phyloP scores from a whole-genome alignment of 441 rosid genomes.

The Corymbia calophylla region DNA sequence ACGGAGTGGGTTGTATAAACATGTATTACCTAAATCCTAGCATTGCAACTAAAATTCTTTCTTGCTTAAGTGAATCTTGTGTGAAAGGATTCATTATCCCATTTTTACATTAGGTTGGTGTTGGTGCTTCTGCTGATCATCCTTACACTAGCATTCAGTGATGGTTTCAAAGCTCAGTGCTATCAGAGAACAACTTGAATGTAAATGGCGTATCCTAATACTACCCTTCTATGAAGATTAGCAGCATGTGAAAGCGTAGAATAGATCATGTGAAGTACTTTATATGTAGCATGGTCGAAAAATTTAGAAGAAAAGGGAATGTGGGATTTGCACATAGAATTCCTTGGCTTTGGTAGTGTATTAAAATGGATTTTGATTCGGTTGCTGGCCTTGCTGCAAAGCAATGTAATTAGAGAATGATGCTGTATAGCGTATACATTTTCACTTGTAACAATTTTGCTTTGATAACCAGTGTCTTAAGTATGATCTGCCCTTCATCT shows the following conservation, averaged over 20 bases:
- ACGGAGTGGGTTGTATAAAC: not conserved
- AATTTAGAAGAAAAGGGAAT: not conserved
- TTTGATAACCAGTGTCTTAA: not conserved
- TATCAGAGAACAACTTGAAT: not conserved
- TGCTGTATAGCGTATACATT: not conserved
- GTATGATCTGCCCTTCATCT: not conserved
- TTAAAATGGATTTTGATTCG: not conserved
- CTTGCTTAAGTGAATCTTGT: not conserved
- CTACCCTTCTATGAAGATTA: not conserved
- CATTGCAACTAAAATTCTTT: not conserved
- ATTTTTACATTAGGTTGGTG: not conserved
- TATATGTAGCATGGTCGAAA: not conserved
- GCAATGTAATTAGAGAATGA: not conserved
- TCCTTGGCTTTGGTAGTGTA: not conserved
- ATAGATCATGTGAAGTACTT: not conserved
- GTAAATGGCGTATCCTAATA: not conserved
- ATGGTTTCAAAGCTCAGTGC: not conserved
- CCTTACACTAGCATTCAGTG: not conserved
- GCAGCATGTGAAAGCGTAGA: not conserved
- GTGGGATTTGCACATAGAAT: not conserved
- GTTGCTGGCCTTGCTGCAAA: not conserved
- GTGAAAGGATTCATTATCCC: not conserved
- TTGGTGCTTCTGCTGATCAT: not conserved
- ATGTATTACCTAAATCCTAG: not conserved
- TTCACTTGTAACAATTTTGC: not conserved